These are phyloP conservation scores for Tetrapyrgos nigripes DNA, from an alignment of 1,284 basidiomycete genomes.

Conservation along the genomic window DNA sequence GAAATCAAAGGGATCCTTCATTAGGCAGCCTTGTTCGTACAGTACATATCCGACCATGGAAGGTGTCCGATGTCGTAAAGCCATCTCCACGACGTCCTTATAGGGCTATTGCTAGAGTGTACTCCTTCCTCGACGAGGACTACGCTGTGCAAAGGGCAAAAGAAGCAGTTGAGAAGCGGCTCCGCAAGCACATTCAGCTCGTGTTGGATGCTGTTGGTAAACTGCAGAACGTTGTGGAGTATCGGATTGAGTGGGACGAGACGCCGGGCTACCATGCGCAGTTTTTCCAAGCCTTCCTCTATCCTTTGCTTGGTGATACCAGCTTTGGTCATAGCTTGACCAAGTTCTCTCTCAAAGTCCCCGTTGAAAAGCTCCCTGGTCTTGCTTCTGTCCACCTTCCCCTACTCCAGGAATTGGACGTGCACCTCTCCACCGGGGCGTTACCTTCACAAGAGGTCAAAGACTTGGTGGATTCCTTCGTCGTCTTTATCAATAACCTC, in stretches of 20 bases:
- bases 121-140: conserved; percentile 35
- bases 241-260: conserved; percentile 43
- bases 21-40: conserved; percentile 33
- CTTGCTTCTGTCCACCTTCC: conserved; percentile 40
- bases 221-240: conserved; percentile 39
- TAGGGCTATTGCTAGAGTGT: conserved; percentile 31
- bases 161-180: conserved; percentile 34
- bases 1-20: conserved; percentile 11
- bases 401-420: conserved; percentile 37
- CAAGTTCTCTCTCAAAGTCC: conserved; percentile 43
- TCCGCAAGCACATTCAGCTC: conserved; percentile 39
- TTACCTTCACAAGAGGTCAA: conserved; percentile 34
- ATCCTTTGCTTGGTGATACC: conserved; percentile 34
- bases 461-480: conserved; percentile 40
- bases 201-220: conserved; percentile 36
- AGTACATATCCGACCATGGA: conserved; percentile 44
- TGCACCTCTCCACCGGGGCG: conserved; percentile 40
- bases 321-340: conserved; percentile 35
- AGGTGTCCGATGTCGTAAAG: conserved; percentile 38
- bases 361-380: conserved; percentile 36
- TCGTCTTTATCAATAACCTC: conserved; percentile 45
- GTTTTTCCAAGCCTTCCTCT: conserved; percentile 41
- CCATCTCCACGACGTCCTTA: conserved; percentile 28
- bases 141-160: conserved; percentile 33
- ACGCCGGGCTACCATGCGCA: conserved; percentile 35